These are phyloP conservation scores for Ceratocystis albifundus DNA, from an alignment of 2,329 filamentous ascomycete genomes.

Conservation along the genomic window DNA sequence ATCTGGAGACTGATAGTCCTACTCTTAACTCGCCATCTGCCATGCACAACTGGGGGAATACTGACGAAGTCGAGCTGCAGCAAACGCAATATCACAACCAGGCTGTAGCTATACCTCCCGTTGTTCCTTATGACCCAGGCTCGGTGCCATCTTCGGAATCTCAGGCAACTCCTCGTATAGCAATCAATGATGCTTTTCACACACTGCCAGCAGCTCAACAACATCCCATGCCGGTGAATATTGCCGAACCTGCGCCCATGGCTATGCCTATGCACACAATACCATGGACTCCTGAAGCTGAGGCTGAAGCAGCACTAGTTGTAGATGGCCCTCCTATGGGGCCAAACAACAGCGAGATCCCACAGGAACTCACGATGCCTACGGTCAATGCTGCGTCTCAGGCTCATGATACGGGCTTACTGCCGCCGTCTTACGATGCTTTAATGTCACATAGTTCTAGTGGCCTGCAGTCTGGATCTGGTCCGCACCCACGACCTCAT, in stretches of 20 bases:
- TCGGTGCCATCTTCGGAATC: neutral
- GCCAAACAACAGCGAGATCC: constrained; percentile 22
- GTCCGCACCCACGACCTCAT: neutral
- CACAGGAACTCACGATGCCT: constrained; percentile 19
- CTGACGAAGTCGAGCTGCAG: constrained; percentile 6
- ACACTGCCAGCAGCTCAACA: neutral
- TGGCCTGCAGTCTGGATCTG: neutral
- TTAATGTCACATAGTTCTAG: constrained; percentile 8
- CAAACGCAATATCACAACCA: neutral
- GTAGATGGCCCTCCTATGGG: constrained; percentile 21
- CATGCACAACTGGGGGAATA: neutral
- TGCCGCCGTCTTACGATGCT: constrained; percentile 21
- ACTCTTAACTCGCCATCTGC: neutral
- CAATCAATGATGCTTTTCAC: neutral
- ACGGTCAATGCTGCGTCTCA: neutral
- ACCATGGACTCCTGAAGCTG: constrained; percentile 20
- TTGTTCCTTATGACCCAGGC: neutral
- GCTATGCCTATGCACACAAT: constrained; percentile 9
- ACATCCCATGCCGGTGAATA: neutral
- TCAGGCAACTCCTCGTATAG: neutral
- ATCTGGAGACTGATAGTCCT: neutral
- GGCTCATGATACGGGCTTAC: constrained; percentile 8
- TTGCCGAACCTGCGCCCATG: neutral
- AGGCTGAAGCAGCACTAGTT: constrained; percentile 21
- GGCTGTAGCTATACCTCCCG: neutral